Percentiles rank a stretch among this genome's conserved stretches.
Conservation (phyloP, 192 early-diverging fungal genomes). For the Spizellomyces sp. region DNA sequence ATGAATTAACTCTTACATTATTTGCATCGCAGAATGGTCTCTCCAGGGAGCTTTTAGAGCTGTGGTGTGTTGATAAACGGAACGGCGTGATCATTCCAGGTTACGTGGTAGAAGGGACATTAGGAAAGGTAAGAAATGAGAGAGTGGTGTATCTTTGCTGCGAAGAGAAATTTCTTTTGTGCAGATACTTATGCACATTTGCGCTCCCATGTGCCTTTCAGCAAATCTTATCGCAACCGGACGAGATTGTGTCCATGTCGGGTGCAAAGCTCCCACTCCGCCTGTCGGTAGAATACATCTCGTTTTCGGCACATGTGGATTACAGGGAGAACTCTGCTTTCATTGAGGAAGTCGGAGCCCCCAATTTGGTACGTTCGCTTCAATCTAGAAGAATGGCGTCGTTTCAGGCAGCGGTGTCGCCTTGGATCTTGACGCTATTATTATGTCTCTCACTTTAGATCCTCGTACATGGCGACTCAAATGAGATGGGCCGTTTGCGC, state of each 20-base stretch:
- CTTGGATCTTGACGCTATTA: background rate
- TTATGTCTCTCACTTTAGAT: constrained; percentile 36
- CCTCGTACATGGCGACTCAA: constrained; percentile 95
- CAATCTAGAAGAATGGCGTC: background rate
- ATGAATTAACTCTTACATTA: background rate
- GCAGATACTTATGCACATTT: background rate
- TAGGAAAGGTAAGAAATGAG: constrained; percentile 67
- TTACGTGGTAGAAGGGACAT: constrained; percentile 96
- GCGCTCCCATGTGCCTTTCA: background rate
- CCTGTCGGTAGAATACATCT: constrained; percentile 91
- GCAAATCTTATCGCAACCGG: constrained; percentile 81
- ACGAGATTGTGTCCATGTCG: constrained; percentile 77
- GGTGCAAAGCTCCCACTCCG: constrained; percentile 79
- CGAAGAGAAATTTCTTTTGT: background rate
- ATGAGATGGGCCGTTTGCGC: constrained; percentile 88
- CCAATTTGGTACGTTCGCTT: constrained; percentile 58
- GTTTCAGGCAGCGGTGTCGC: too few relatives aligned
- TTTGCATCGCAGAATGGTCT: constrained; percentile 64
- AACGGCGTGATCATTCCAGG: constrained; percentile 96
- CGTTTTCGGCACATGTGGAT: constrained; percentile 98
- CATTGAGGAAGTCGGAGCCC: constrained; percentile 91
- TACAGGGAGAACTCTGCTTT: constrained; percentile 94
- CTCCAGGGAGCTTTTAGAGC: constrained; percentile 92
- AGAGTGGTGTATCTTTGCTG: too few relatives aligned
- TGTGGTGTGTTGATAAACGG: constrained; percentile 89